Evolutionary conservation across 2,329 filamentous ascomycete species (phyloP).

Genomic region (Coniochaeta hoffmannii): DNA sequence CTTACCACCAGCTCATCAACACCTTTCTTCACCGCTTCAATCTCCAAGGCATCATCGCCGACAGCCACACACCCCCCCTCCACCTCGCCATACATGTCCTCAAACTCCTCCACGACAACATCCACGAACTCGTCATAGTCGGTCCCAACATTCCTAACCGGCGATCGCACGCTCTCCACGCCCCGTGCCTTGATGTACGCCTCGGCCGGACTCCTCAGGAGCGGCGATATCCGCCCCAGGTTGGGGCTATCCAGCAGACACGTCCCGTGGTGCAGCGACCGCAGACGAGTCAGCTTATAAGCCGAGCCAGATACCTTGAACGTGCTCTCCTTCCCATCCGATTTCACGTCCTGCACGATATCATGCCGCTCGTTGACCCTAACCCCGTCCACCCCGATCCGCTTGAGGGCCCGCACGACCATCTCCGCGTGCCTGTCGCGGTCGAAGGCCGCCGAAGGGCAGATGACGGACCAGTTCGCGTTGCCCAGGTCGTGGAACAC

Average conservation of each 20-base stretch:
- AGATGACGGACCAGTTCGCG: slow-evolving; percentile 90
- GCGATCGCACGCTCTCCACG: slow-evolving; percentile 84
- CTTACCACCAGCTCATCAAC: slow-evolving; percentile 24
- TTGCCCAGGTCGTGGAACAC: slow-evolving; percentile 94
- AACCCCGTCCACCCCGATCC: slow-evolving; percentile 45
- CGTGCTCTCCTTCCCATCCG: slow-evolving; percentile 19
- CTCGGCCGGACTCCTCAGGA: slow-evolving; percentile 72
- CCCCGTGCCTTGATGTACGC: slow-evolving; percentile 72
- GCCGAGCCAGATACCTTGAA: slow-evolving; percentile 90
- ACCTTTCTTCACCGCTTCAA: slow-evolving; percentile 28
- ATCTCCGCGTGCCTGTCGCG: slow-evolving; percentile 85
- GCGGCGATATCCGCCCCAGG: slow-evolving; percentile 57
- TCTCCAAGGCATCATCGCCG: slow-evolving; percentile 37
- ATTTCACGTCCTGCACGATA: slow-evolving; percentile 62
- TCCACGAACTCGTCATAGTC: slow-evolving; percentile 36
- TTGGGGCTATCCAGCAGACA: slow-evolving; percentile 76
- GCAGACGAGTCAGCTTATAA: slow-evolving; percentile 78
- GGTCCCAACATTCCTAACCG: slow-evolving; percentile 70
- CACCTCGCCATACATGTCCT: slow-evolving; percentile 50
- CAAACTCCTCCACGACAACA: slow-evolving; percentile 60
- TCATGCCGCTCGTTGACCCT: slow-evolving; percentile 88
- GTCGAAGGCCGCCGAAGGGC: slow-evolving; percentile 67
- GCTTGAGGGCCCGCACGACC: slow-evolving; percentile 74
- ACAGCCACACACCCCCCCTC: slow-evolving; percentile 30
- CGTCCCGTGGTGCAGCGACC: slow-evolving; percentile 89